Base-by-base conservation (phyloP, 352 stramenopile genomes). In the Phytophthora hybrid region DNA sequence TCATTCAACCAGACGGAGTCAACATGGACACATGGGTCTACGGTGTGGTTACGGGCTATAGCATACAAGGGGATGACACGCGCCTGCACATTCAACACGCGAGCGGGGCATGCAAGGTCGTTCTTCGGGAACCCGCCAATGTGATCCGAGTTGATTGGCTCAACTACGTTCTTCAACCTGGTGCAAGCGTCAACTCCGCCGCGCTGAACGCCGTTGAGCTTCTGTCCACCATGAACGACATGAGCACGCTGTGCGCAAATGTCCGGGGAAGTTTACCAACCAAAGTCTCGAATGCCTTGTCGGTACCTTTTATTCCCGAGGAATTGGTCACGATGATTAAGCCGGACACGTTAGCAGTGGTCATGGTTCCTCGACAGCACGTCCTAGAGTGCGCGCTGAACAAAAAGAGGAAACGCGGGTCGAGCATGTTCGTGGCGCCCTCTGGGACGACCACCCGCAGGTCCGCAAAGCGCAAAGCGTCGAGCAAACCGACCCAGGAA, bases 21-120 rank as follows among this genome's bases (percentile, higher is more conserved):
- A 3, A 7, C 5, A 58, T 59, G 32, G 63, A 69, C 19, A 14
- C 57, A 41, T 69, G 63, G 63, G 26, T 23, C 5, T 62, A 57
- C 26, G 63, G 63, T 14, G 16, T 69, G 3, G 63, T 69, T 4
- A 69, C 53, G 11, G 63, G 63, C 21, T 69, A 63, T 19, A 46
- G 19, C 26, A 69, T 69, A 54, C 4, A 6, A 5, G n/a, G n/a
- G 2, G 9, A 18, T 9, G 16, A 37, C 3, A 11, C 63, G 5
- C 11, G 39, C 16, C 23, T 69, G 1, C 63, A 69, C 54, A 26
- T 62, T 5, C 52, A 26, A 10, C 16, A 19, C 5, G 18, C 6
- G 7, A n/a, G 37, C 19, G 4, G 10, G 13, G 23, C 32, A 14
- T 26, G 9, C 18, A 59, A 62, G 29, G 18, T 62, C 41, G 9